phyloP scores from a whole-genome alignment of 805 yeast genomes.

The Isabelozyma pseudorhagii region DNA sequence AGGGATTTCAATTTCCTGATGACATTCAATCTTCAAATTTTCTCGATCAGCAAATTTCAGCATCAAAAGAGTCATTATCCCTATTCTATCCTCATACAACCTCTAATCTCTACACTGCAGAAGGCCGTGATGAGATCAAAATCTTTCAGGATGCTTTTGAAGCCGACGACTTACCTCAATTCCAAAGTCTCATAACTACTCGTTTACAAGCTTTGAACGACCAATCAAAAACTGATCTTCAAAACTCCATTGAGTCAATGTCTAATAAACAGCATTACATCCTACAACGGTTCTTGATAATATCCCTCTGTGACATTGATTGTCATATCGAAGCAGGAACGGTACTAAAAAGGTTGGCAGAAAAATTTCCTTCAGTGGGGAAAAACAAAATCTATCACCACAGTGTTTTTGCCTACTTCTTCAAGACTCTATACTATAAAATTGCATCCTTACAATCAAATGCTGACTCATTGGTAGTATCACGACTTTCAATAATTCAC shows the following conservation, averaged over 20 bases:
- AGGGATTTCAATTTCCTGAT: background rate
- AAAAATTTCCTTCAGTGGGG: background rate
- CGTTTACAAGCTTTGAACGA: background rate
- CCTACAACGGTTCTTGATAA: slow-evolving; percentile 23
- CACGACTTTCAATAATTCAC: background rate
- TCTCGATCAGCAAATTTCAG: background rate
- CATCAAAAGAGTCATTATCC: background rate
- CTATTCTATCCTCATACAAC: background rate
- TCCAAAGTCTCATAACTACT: slow-evolving; percentile 10
- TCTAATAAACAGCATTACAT: slow-evolving; percentile 1
- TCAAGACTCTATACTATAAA: background rate
- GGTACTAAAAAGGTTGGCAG: background rate
- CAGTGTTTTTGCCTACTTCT: background rate
- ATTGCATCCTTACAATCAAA: background rate
- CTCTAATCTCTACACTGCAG: background rate
- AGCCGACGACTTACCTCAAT: slow-evolving; percentile 30
- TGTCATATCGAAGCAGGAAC: background rate
- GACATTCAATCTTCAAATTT: background rate
- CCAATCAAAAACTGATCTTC: slow-evolving; percentile 9
- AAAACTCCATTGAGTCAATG: background rate
- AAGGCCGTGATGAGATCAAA: background rate
- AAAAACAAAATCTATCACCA: background rate
- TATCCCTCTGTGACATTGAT: slow-evolving; percentile 17
- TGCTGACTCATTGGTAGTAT: background rate
- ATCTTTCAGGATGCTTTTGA: slow-evolving; percentile 6